Evolutionary conservation across 768 basidiomycete genomes (phyloP), one percentile per base, ranked within the genome.

Genomic region (Boletus sp.): DNA sequence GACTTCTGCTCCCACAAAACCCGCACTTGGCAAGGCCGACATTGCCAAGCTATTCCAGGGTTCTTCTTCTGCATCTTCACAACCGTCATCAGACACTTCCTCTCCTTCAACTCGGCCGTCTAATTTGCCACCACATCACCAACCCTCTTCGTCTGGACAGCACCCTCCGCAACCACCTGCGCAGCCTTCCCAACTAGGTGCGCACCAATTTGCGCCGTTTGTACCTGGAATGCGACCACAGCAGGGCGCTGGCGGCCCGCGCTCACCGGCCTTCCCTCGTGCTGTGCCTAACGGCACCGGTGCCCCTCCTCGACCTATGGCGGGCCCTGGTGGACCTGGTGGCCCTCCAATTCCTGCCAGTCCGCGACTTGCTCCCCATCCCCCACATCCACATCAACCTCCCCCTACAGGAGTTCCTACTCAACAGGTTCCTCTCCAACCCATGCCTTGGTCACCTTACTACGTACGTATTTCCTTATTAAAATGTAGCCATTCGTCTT

Each of bases 181-280:
- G 54, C 70, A 71, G 53, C 68, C 72, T 44, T 66, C 75, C 47
- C 78, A 80, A 61, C 69, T 79, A 53, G 74, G 77, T 54, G 55
- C 76, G 50, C 77, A 77, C 50, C 70, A 73, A 25, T 84, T 67
- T 67, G 61, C 76, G 32, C 62, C 77, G 15, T 85, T 81, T 62
- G 79, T 80, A 30, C 80, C 83, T 17, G 69, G 68, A 50, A 74
- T 79, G 62, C 78, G 79, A 60, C 75, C 69, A 47, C 77, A 72
- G 54, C 72, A 67, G 55, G 76, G 79, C 47, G 73, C 75, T 69
- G 75, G 75, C 51, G 78, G 76, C 25, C 85, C 88, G 39, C 79
- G 85, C 46, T 88, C 88, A 67, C 87, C 87, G 40, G 79, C 79
- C 32, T 88, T 83, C 69, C 60, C 78, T 34, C 82, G 88, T 30